Evolutionary conservation across 1,284 basidiomycete genomes (phyloP), one percentile per base, ranked within the genome.

Genomic region (Melampsora americana): DNA sequence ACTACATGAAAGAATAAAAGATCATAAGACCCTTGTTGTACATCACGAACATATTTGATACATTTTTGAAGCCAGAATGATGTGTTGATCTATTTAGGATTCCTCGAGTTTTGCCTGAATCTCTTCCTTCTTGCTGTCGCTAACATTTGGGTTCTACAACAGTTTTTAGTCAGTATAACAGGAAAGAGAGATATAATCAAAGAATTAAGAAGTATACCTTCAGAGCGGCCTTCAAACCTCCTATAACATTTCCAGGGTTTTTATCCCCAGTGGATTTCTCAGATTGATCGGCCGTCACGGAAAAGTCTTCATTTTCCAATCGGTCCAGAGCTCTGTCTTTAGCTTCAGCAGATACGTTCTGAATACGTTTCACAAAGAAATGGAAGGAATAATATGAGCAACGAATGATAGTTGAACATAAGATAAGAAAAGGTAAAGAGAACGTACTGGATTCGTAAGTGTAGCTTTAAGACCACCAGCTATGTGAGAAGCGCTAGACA

Each of bases 401-500:
- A 32, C 18, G 11, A 5, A 20, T 30, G 35, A 32, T 28, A 23
- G 18, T 32, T 6, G 28, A 30, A 39, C n/a, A n/a, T n/a, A n/a
- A n/a, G 28, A 20, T 1, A 9, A 39, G 39, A 39, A 42, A 28
- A 4, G 30, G 5, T 62, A 62, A 59, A 32, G 32, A 39, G 14
- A 18, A 44, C 71, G 20, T 44, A 75, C 73, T 30, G 66, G 73
- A 30, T 75, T 75, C 12, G 32, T 68, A 35, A 69, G 16, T 20
- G 65, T 48, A 30, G 65, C 66, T 69, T 75, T 75, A n/a, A 75
- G 60, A 48, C 73, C 73, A 53, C 73, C 73, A 18, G 66, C 65
- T n/a, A 75, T 66, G 53, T 69, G 28, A 30, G 28, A 48, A 6
- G 65, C 53, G 20, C 66, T 67, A 56, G 73, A 53, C 73, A 75